Conservation (phyloP, 768 basidiomycete species). For the Boletus vermiculosoides region DNA sequence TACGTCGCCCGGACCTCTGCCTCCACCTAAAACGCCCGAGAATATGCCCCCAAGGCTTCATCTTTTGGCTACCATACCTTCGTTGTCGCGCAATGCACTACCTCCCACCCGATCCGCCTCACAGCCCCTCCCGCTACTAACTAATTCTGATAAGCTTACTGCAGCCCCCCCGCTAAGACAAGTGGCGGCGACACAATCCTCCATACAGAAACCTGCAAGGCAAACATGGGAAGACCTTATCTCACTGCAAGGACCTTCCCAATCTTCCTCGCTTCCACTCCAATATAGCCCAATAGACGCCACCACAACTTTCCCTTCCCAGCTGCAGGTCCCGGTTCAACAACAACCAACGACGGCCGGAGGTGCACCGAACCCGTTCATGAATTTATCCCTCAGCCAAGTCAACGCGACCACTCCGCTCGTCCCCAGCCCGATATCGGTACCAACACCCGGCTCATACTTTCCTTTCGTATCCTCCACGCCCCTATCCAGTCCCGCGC, state of each 20-base stretch:
- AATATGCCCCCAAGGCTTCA: slow-evolving; percentile 24
- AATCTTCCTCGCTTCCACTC: slow-evolving; percentile 47
- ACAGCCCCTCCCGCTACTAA: slow-evolving; percentile 33
- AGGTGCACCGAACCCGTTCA: slow-evolving; percentile 20
- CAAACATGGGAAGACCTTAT: slow-evolving; percentile 61
- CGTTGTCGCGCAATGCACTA: slow-evolving; percentile 12
- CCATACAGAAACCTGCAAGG: slow-evolving; percentile 21
- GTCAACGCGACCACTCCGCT: not conserved
- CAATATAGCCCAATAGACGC: slow-evolving; percentile 28
- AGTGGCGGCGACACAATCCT: slow-evolving; percentile 8
- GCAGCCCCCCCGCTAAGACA: slow-evolving; percentile 4
- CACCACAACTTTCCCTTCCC: slow-evolving; percentile 10
- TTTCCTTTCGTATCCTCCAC: slow-evolving; percentile 7
- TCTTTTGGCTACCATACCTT: slow-evolving; percentile 9
- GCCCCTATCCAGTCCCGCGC: slow-evolving; percentile 14
- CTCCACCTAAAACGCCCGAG: slow-evolving; percentile 29
- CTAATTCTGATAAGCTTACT: slow-evolving; percentile 14
- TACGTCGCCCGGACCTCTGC: slow-evolving; percentile 26
- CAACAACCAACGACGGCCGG: slow-evolving; percentile 3
- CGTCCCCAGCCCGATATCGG: slow-evolving; percentile 7
- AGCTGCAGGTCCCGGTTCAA: slow-evolving; percentile 12
- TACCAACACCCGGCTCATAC: not conserved
- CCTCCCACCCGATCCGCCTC: slow-evolving; percentile 32
- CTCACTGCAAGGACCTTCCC: slow-evolving; percentile 42
- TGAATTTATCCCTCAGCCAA: slow-evolving; percentile 15